Evolutionary conservation across 164 flowering plant species (phyloP).

Genomic region (Dillenia turbinata): DNA sequence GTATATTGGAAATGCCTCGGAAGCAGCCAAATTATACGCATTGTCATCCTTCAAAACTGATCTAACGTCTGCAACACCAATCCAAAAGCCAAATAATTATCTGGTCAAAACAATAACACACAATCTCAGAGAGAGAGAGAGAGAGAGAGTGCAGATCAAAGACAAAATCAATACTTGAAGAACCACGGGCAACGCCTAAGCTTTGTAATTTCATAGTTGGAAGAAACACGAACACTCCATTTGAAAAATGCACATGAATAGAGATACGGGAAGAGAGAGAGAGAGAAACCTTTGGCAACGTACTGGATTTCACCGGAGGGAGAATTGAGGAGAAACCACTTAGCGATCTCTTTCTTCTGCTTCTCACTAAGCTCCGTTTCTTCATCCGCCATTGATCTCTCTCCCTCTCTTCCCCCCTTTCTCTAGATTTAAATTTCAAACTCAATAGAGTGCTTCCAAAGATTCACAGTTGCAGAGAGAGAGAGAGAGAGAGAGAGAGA

Average conservation of each 20-base stretch:
- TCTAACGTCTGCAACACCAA: slow-evolving; percentile 45
- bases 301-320: slow-evolving; percentile 96
- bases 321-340: slow-evolving; percentile 92
- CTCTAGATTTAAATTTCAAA: no score
- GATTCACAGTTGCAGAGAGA: no score
- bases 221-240: no score
- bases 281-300: slow-evolving; percentile 77
- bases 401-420: no score
- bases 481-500: no score
- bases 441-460: no score
- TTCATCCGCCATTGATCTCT: slow-evolving; percentile 30
- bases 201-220: no score
- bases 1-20: slow-evolving; percentile 78
- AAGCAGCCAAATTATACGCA: slow-evolving; percentile 61
- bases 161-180: no score
- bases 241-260: neutral
- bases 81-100: neutral
- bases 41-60: slow-evolving; percentile 59
- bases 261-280: neutral
- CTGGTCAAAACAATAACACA: neutral
- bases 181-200: no score
- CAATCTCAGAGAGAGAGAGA: no score
- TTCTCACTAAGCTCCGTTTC: slow-evolving; percentile 32
- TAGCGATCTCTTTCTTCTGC: slow-evolving; percentile 75
- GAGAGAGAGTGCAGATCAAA: neutral